Evolutionary conservation across 2,329 filamentous ascomycete species (phyloP).

Genomic region (Aureobasidium sp.): DNA sequence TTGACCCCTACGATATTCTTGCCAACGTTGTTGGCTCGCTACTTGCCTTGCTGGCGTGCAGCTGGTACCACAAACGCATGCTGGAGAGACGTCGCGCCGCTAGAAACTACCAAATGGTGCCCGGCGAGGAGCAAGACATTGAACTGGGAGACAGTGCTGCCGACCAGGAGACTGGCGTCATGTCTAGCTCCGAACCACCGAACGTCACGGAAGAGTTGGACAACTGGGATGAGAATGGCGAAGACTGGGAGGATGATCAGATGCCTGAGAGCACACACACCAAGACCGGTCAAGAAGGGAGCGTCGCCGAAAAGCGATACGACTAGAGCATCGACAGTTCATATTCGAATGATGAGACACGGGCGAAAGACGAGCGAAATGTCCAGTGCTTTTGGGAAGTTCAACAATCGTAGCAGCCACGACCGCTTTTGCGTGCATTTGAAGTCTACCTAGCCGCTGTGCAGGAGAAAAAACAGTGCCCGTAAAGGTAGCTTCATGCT

Average conservation of each 20-base stretch:
- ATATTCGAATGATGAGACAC: background rate
- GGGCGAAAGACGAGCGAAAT: background rate
- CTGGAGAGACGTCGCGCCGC: constrained; percentile 71
- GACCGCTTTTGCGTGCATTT: constrained; percentile 13
- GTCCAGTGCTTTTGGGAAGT: constrained; percentile 7
- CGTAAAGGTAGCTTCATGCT: constrained; percentile 13
- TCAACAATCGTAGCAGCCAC: constrained; percentile 12
- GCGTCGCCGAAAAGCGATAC: constrained; percentile 33
- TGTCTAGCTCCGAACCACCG: constrained; percentile 54
- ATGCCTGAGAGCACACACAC: constrained; percentile 17
- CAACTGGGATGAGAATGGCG: constrained; percentile 84
- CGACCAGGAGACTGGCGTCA: constrained; percentile 25
- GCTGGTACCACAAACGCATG: constrained; percentile 94
- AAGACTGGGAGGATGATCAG: constrained; percentile 57
- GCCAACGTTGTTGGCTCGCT: constrained; percentile 79
- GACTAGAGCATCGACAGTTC: constrained; percentile 23
- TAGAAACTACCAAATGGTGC: constrained; percentile 62
- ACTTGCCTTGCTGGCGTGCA: constrained; percentile 62
- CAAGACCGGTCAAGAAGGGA: constrained; percentile 23
- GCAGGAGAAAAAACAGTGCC: constrained; percentile 12
- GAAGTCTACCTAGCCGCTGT: constrained; percentile 13
- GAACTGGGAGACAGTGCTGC: constrained; percentile 60
- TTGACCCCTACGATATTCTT: constrained; percentile 76
- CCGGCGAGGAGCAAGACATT: constrained; percentile 55
- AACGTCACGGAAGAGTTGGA: constrained; percentile 73